Percentiles rank a stretch among this genome's conserved stretches.
Evolutionary conservation across 2,329 filamentous ascomycete genomes (phyloP).

Genomic region (Alternaria brassicicola): DNA sequence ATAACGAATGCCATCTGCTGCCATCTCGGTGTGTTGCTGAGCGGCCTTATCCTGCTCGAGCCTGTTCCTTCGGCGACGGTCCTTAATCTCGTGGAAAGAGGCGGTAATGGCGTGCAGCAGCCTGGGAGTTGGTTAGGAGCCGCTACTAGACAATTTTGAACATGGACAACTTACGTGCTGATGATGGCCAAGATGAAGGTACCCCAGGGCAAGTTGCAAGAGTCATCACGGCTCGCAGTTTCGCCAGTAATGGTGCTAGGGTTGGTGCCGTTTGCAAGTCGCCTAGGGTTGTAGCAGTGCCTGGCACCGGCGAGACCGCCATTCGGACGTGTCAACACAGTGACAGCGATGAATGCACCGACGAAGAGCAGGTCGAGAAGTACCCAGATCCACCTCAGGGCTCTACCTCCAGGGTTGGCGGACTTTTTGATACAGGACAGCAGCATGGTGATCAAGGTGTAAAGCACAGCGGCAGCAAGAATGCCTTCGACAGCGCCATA

Average conservation of each 20-base stretch:
- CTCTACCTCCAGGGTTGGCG: conserved; percentile 35
- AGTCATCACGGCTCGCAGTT: conserved; percentile 26
- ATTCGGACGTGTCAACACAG: conserved; percentile 49
- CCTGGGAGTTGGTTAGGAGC: conserved; percentile 27
- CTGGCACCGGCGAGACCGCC: conserved; percentile 44
- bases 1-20: not conserved
- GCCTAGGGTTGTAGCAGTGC: conserved; percentile 36
- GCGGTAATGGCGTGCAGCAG: conserved; percentile 53
- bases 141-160: not conserved
- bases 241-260: conserved; percentile 17
- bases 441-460: conserved; percentile 50
- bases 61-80: conserved; percentile 26
- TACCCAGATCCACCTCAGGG: conserved; percentile 51
- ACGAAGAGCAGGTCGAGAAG: conserved; percentile 47
- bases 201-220: conserved; percentile 53
- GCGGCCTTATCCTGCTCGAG: conserved; percentile 18
- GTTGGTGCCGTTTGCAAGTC: conserved; percentile 8
- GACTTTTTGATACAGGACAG: conserved; percentile 45
- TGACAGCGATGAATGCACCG: conserved; percentile 54
- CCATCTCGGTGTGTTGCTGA: conserved; percentile 5
- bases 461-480: conserved; percentile 53
- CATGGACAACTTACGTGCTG: conserved; percentile 50
- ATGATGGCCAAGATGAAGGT: conserved; percentile 54
- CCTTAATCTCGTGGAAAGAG: conserved; percentile 49
- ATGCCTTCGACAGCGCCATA: conserved; percentile 55